A percentile compares a stretch with the other conserved stretches of the same genome.
Conservation (phyloP, 1,284 basidiomycete genomes). For the Bondarzewia mesenterica region DNA sequence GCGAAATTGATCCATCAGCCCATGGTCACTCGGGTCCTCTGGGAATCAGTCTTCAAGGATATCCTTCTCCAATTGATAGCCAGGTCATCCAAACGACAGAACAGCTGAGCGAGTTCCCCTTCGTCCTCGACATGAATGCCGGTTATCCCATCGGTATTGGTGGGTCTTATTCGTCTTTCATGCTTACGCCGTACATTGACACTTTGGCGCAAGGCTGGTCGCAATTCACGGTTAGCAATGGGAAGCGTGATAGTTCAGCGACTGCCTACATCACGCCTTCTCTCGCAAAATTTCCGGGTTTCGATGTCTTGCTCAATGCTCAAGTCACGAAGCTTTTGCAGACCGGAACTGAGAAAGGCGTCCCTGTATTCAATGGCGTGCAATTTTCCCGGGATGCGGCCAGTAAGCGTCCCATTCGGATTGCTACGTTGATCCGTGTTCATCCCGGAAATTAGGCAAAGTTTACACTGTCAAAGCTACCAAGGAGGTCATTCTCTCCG, state of each 20-base stretch:
- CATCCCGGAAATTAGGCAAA: no score
- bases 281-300: slow-evolving; percentile 18
- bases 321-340: slow-evolving; percentile 15
- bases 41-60: slow-evolving; percentile 23
- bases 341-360: background rate
- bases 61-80: slow-evolving; percentile 17
- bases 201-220: slow-evolving; percentile 11
- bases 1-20: slow-evolving; percentile 21
- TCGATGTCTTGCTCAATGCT: slow-evolving; percentile 26
- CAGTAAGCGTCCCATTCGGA: background rate
- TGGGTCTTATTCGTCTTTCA: slow-evolving; percentile 7
- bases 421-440: background rate
- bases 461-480: slow-evolving; percentile 16
- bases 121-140: slow-evolving; percentile 26
- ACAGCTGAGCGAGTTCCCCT: slow-evolving; percentile 20
- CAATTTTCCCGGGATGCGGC: background rate
- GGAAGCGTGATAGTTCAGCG: slow-evolving; percentile 24
- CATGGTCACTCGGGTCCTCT: slow-evolving; percentile 24
- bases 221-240: slow-evolving; percentile 17
- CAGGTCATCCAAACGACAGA: slow-evolving; percentile 15
- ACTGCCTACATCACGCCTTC: slow-evolving; percentile 21
- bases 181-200: background rate
- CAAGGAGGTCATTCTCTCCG: slow-evolving; percentile 25
- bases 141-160: slow-evolving; percentile 25
- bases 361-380: slow-evolving; percentile 5